These are phyloP conservation scores for Dothistroma pini DNA, from an alignment of 2,329 filamentous ascomycete genomes.

Conservation along the genomic window DNA sequence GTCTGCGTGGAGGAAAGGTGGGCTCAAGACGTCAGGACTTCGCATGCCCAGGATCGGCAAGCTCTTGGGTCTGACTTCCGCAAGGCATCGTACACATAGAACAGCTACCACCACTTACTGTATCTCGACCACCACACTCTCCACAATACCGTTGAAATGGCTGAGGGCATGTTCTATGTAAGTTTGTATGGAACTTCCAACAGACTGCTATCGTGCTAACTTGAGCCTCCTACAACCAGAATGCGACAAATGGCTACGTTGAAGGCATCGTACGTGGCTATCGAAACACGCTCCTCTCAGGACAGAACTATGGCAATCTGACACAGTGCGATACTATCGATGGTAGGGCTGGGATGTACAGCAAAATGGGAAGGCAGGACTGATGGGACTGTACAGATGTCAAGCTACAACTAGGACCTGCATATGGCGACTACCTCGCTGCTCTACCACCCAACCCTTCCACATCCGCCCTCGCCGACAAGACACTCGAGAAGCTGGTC, in stretches of 20 bases:
- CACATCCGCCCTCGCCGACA: constrained; percentile 88
- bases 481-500: constrained; percentile 97
- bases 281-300: constrained; percentile 85
- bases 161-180: constrained; percentile 42
- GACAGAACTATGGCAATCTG: constrained; percentile 89
- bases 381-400: constrained; percentile 62
- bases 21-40: background rate
- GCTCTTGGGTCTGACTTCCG: background rate
- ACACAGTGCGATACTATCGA: constrained; percentile 98
- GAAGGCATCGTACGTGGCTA: constrained; percentile 98
- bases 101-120: background rate
- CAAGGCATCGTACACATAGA: background rate
- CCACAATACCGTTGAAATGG: constrained; percentile 35
- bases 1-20: background rate
- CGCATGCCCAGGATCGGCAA: background rate
- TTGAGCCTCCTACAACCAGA: constrained; percentile 41
- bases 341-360: constrained; percentile 53
- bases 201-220: constrained; percentile 18
- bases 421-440: constrained; percentile 95
- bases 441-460: constrained; percentile 94
- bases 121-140: background rate
- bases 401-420: constrained; percentile 93
- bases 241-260: constrained; percentile 68
- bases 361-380: constrained; percentile 7
- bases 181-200: constrained; percentile 32